A percentile compares a stretch with the other conserved stretches of the same genome.
Evolutionary conservation across 192 early-diverging fungal species (phyloP).

Genomic region (Podila verticillata): DNA sequence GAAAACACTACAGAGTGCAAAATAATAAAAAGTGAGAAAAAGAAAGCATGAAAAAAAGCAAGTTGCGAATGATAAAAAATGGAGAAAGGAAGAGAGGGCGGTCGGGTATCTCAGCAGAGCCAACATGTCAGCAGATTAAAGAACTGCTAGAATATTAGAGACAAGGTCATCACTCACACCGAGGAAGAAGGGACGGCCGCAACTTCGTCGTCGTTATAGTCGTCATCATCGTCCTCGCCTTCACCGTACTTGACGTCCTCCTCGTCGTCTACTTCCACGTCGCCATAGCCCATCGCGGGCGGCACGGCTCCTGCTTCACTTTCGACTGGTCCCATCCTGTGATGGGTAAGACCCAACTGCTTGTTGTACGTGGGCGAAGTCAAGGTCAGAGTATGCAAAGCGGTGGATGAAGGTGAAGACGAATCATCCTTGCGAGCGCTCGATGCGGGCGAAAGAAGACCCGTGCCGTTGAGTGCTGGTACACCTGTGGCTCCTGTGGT

Average conservation of each 20-base stretch:
- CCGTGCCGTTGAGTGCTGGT: neutral
- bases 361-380: neutral
- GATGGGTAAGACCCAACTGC: neutral
- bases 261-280: conserved; percentile 46
- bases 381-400: neutral
- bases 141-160: no score
- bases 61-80: no score
- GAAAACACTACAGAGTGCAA: no score
- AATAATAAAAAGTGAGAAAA: no score
- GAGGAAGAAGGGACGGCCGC: conserved; percentile 38
- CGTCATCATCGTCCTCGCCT: conserved; percentile 32
- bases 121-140: no score
- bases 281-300: conserved; percentile 26
- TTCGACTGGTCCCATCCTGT: neutral
- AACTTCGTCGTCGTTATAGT: conserved; percentile 37
- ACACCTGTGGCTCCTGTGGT: neutral
- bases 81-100: no score
- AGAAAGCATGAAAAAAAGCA: no score
- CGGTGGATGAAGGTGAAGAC: neutral
- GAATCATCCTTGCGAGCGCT: neutral
- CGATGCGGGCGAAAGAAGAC: neutral
- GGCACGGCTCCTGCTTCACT: neutral
- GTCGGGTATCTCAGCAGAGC: no score
- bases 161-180: neutral
- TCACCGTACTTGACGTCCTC: conserved; percentile 51